These are phyloP conservation scores for Botrytis deweyae DNA, from an alignment of 2,329 filamentous ascomycete genomes.

Conservation along the genomic window DNA sequence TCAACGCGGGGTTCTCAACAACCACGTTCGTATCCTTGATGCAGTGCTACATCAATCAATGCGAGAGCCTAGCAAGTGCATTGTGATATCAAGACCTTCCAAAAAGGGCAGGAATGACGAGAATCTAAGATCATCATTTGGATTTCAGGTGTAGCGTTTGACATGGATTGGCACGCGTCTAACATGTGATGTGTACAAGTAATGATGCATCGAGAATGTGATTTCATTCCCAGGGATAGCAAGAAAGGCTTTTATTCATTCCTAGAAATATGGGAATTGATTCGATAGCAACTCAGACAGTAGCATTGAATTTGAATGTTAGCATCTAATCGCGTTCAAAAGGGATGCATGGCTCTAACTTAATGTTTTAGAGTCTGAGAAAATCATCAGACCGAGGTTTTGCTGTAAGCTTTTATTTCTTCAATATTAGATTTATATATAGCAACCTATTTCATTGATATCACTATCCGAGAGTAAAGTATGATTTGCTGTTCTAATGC, in stretches of 20 bases:
- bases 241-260: not conserved
- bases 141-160: not conserved
- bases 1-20: not conserved
- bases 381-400: not conserved
- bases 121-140: not conserved
- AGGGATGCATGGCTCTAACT: not conserved
- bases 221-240: not conserved
- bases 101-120: not conserved
- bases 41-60: slow-evolving; percentile 15
- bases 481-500: not conserved
- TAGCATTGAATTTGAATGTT: not conserved
- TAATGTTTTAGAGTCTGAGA: not conserved
- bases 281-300: not conserved
- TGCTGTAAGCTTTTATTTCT: not conserved
- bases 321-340: not conserved
- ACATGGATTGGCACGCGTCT: no score
- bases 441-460: not conserved
- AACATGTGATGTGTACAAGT: not conserved
- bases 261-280: not conserved
- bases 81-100: slow-evolving; percentile 9
- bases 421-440: not conserved
- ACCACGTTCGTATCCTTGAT: not conserved
- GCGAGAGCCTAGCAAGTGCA: slow-evolving; percentile 13
- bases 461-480: not conserved
- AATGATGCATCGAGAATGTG: not conserved